Conservation (phyloP, 2,329 filamentous ascomycete species). For the Diaporthe sp. region DNA sequence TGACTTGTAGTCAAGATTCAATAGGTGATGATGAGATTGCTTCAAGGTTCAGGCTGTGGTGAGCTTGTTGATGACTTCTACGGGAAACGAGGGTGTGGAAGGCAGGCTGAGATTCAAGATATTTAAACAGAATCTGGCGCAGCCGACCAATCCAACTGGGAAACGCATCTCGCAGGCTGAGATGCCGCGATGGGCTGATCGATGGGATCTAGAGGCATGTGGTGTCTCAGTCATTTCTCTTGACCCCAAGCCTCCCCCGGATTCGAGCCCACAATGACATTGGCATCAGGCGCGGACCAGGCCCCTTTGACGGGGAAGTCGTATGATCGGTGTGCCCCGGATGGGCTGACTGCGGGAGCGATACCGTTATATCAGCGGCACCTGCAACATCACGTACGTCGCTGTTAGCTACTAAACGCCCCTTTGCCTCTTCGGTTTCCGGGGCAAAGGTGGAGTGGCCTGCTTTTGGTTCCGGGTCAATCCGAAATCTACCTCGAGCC, state of each 20-base stretch:
- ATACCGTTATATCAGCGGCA: not conserved
- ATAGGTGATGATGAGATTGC: not conserved
- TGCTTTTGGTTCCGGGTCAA: slow-evolving; percentile 27
- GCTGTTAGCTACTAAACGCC: not conserved
- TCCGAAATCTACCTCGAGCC: slow-evolving; percentile 1
- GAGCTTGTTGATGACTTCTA: slow-evolving; percentile 8
- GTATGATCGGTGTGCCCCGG: slow-evolving; percentile 39
- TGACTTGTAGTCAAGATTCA: not conserved
- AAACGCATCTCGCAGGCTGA: slow-evolving; percentile 26
- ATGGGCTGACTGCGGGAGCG: slow-evolving; percentile 35
- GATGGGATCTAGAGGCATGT: slow-evolving; percentile 27
- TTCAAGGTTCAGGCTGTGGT: slow-evolving; percentile 2
- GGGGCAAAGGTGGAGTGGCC: slow-evolving; percentile 28
- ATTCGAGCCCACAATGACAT: slow-evolving; percentile 36
- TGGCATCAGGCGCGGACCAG: slow-evolving; percentile 36
- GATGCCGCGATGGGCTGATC: slow-evolving; percentile 37
- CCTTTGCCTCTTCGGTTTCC: not conserved
- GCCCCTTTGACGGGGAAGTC: slow-evolving; percentile 35
- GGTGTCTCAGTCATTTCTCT: slow-evolving; percentile 33
- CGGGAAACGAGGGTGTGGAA: not conserved
- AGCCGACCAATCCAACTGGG: slow-evolving; percentile 5
- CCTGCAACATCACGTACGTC: fast-evolving
- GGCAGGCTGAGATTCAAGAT: slow-evolving; percentile 13
- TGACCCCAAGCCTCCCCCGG: slow-evolving; percentile 32
- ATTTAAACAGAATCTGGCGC: slow-evolving; percentile 20